Percentiles rank a stretch among this genome's conserved stretches.
Conservation (phyloP, 106 monocot genomes). For the Narthecium ossifragum region DNA sequence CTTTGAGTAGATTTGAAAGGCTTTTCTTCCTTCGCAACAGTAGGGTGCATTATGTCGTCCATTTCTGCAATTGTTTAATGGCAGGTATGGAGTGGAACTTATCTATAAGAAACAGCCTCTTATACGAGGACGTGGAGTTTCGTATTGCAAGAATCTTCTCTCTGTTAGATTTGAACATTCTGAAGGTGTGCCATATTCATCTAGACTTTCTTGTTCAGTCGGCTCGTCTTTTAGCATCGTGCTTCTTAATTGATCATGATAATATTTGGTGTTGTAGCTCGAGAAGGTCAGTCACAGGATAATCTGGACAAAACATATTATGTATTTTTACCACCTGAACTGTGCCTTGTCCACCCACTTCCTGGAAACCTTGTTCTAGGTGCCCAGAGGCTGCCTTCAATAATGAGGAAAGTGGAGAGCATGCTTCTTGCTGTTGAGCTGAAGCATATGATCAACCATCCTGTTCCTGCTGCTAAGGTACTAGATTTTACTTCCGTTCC, state of each 20-base stretch:
- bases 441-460: constrained; percentile 68
- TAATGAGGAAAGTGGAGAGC: constrained; percentile 95
- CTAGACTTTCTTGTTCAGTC: not conserved
- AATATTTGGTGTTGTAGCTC: constrained; percentile 27
- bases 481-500: not conserved
- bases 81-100: constrained; percentile 90
- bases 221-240: no score
- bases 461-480: constrained; percentile 78
- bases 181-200: constrained; percentile 68
- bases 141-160: constrained; percentile 98
- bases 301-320: constrained; percentile 91
- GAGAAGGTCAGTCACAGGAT: constrained; percentile 57
- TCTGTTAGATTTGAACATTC: constrained; percentile 96
- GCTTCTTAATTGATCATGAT: not conserved
- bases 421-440: constrained; percentile 93
- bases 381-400: constrained; percentile 90
- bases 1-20: constrained; percentile 3
- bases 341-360: constrained; percentile 96
- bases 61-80: constrained; percentile 19
- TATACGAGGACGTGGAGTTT: constrained; percentile 91
- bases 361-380: constrained; percentile 90
- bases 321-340: constrained; percentile 90
- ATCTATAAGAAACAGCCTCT: constrained; percentile 92
- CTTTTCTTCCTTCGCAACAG: constrained; percentile 26
- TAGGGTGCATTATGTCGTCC: constrained; percentile 17